Conservation (phyloP, 2,329 filamentous ascomycete genomes). For the Nemania abortiva region DNA sequence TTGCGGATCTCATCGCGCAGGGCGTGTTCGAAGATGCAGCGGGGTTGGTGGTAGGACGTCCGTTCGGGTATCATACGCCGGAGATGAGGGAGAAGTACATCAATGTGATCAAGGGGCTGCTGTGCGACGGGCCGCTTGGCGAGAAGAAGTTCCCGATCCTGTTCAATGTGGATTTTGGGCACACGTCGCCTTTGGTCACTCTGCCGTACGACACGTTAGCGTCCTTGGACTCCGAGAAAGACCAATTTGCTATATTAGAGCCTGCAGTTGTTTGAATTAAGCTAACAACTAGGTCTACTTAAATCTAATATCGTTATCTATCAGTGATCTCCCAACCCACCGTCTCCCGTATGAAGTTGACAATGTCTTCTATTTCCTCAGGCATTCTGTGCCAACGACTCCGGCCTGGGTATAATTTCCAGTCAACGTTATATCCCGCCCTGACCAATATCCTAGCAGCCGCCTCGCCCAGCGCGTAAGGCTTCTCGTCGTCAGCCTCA, state of each 20-base stretch:
- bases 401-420: slow-evolving; percentile 54
- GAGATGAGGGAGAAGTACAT: slow-evolving; percentile 49
- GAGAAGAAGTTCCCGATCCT: slow-evolving; percentile 55
- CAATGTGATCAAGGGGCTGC: slow-evolving; percentile 49
- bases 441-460: slow-evolving; percentile 47
- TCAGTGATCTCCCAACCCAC: neutral
- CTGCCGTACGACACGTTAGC: slow-evolving; percentile 56
- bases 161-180: slow-evolving; percentile 58
- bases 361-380: slow-evolving; percentile 57
- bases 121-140: slow-evolving; percentile 53
- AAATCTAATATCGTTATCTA: neutral
- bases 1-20: slow-evolving; percentile 57
- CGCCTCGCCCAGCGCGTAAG: slow-evolving; percentile 49
- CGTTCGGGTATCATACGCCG: slow-evolving; percentile 56
- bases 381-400: slow-evolving; percentile 64
- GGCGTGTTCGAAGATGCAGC: slow-evolving; percentile 57
- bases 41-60: slow-evolving; percentile 58
- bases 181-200: slow-evolving; percentile 58
- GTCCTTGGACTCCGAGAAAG: slow-evolving; percentile 54
- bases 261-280: slow-evolving; percentile 28
- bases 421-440: slow-evolving; percentile 53
- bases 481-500: slow-evolving; percentile 54
- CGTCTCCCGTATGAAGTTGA: slow-evolving; percentile 43
- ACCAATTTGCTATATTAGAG: slow-evolving; percentile 53
- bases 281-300: neutral